Percentiles rank a stretch among this genome's conserved stretches.
phyloP scores from a whole-genome alignment of 75 land plant species.

The Sequoia sempervirens region DNA sequence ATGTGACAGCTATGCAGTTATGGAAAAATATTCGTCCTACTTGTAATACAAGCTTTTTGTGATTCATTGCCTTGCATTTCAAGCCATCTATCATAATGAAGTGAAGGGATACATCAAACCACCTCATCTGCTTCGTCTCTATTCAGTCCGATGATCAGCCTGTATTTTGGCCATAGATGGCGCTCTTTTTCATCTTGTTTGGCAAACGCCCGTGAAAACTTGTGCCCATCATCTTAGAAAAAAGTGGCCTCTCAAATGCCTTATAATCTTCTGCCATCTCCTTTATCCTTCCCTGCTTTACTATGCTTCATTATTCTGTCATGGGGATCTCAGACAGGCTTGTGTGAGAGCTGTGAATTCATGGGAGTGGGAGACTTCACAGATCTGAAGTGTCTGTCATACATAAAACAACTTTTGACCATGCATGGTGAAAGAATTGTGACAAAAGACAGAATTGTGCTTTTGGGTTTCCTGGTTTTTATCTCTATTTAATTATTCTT shows the following conservation, averaged over 20 bases:
- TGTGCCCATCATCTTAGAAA: conserved; percentile 1
- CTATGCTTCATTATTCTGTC: not conserved
- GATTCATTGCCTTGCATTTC: conserved; percentile 10
- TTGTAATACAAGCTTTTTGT: conserved; percentile 8
- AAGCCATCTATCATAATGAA: conserved; percentile 7
- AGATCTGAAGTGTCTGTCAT: not conserved
- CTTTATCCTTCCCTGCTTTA: not conserved
- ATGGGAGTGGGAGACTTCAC: not conserved
- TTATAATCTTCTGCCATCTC: not conserved
- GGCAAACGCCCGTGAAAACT: conserved; percentile 5
- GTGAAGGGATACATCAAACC: not conserved
- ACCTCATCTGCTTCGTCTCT: conserved; percentile 8
- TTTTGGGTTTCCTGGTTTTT: conserved; percentile 2
- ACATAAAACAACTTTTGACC: not conserved
- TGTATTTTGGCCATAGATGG: not conserved
- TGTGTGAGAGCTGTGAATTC: not conserved
- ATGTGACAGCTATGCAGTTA: not conserved
- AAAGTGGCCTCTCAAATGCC: not conserved
- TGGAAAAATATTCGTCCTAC: not conserved
- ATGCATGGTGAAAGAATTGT: conserved; percentile 2
- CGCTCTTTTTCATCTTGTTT: conserved; percentile 2
- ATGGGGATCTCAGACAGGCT: too few relatives aligned
- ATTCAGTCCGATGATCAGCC: conserved; percentile 1
- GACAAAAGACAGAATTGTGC: conserved; percentile 10
- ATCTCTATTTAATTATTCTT: not conserved